Conservation (phyloP, 768 basidiomycete genomes). For the Atractiella rhizophila region DNA sequence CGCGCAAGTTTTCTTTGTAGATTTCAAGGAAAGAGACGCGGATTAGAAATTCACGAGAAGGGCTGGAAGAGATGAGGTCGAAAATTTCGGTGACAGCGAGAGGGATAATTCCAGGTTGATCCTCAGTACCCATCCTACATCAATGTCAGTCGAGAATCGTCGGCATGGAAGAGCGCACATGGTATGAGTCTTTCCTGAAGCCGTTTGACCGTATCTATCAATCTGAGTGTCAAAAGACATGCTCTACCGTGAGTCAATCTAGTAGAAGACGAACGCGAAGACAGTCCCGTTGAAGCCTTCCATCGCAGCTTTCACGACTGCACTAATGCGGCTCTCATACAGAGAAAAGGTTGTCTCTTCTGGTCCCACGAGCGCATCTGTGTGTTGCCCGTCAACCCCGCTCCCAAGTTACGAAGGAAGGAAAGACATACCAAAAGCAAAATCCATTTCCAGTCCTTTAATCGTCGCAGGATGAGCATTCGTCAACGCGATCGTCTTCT, state of each 20-base stretch:
- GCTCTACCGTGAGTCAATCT: neutral
- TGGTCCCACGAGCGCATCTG: slow-evolving; percentile 13
- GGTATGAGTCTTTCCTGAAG: slow-evolving; percentile 48
- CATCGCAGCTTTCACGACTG: slow-evolving; percentile 43
- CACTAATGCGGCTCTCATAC: slow-evolving; percentile 12
- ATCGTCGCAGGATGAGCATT: slow-evolving; percentile 4
- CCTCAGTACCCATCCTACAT: slow-evolving; percentile 36
- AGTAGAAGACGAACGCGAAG: slow-evolving; percentile 38
- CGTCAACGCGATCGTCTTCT: slow-evolving; percentile 4
- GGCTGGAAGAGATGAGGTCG: slow-evolving; percentile 46
- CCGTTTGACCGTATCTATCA: slow-evolving; percentile 53
- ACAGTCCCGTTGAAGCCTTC: slow-evolving; percentile 88
- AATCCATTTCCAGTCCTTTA: neutral
- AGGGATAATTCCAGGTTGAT: slow-evolving; percentile 82
- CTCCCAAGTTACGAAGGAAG: neutral
- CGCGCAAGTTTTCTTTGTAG: slow-evolving; percentile 40
- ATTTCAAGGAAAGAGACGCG: slow-evolving; percentile 92
- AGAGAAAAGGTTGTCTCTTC: slow-evolving; percentile 11
- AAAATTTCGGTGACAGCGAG: slow-evolving; percentile 82
- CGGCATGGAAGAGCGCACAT: slow-evolving; percentile 20
- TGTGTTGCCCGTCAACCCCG: neutral
- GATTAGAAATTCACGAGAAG: slow-evolving; percentile 68
- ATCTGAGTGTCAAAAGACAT: neutral
- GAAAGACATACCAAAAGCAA: slow-evolving; percentile 1
- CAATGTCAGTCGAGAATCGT: slow-evolving; percentile 23